Conservation (phyloP, 2,329 filamentous ascomycete species). For the Geoglossum cookeanum region DNA sequence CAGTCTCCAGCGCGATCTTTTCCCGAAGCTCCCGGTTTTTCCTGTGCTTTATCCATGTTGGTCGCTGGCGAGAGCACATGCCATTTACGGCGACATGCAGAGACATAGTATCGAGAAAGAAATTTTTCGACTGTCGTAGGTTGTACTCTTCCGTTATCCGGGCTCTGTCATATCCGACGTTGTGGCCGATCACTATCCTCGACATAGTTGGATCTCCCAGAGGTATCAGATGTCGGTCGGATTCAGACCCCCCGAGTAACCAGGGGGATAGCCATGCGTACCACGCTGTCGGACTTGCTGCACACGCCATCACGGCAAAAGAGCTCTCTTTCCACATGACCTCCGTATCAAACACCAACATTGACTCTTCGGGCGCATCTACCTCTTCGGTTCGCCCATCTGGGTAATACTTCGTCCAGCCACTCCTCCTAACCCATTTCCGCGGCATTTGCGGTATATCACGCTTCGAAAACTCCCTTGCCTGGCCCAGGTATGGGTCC, state of each 20-base stretch:
- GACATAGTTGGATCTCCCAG: constrained; percentile 56
- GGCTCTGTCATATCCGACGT: constrained; percentile 85
- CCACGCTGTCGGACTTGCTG: constrained; percentile 76
- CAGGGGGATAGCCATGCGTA: constrained; percentile 96
- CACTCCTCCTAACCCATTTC: constrained; percentile 61
- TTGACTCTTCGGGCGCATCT: constrained; percentile 56
- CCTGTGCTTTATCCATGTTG: constrained; percentile 93
- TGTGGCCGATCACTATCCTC: constrained; percentile 79
- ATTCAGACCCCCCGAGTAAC: constrained; percentile 65
- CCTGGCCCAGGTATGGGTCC: constrained; percentile 59
- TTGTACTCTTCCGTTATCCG: constrained; percentile 79
- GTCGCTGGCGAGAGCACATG: constrained; percentile 92
- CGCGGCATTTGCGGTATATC: constrained; percentile 40
- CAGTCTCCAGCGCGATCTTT: constrained; percentile 51
- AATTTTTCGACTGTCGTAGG: constrained; percentile 62
- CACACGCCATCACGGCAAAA: constrained; percentile 94
- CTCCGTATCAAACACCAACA: constrained; percentile 89
- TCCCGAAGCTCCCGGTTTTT: constrained; percentile 76
- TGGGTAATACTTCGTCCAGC: constrained; percentile 81
- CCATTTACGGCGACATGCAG: constrained; percentile 94
- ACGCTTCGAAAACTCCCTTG: constrained; percentile 52
- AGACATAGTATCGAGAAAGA: constrained; percentile 94
- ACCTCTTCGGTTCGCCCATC: constrained; percentile 57
- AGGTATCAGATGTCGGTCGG: constrained; percentile 65
- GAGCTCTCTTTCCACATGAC: constrained; percentile 88